Evolutionary conservation across 805 yeast genomes (phyloP).

Genomic region (Lachancea dasiensis): DNA sequence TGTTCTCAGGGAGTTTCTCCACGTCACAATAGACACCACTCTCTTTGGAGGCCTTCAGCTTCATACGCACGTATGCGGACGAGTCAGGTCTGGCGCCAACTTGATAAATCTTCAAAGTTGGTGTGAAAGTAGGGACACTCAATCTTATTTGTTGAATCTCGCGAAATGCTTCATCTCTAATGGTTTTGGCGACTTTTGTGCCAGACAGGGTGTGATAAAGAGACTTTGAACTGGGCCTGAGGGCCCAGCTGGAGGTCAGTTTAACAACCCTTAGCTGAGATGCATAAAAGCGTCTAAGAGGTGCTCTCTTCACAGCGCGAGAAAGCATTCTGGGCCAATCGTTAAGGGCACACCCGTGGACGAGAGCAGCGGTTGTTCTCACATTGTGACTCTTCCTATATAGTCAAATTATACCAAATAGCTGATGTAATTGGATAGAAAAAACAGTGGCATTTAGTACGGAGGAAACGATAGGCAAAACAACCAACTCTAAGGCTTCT

Average conservation of each 20-base stretch:
- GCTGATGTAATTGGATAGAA: too few species aligned
- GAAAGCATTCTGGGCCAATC: slow-evolving; percentile 6
- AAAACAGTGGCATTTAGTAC: too few species aligned
- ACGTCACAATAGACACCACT: slow-evolving; percentile 59
- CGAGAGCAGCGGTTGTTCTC: too few species aligned
- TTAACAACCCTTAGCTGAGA: not conserved
- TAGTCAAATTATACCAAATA: too few species aligned
- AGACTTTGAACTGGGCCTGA: not conserved
- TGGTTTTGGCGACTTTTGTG: slow-evolving; percentile 38
- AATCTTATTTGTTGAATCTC: slow-evolving; percentile 31
- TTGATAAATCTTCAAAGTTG: slow-evolving; percentile 65
- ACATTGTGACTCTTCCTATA: too few species aligned
- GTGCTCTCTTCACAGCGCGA: slow-evolving; percentile 4
- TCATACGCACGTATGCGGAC: slow-evolving; percentile 75
- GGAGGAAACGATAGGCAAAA: too few species aligned
- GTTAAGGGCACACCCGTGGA: too few species aligned
- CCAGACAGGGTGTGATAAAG: slow-evolving; percentile 41
- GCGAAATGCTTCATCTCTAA: slow-evolving; percentile 39
- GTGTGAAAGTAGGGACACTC: slow-evolving; percentile 50
- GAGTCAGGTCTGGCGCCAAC: slow-evolving; percentile 77
- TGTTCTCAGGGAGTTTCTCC: slow-evolving; percentile 50
- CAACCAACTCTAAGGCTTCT: too few species aligned
- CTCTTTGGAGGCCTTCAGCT: slow-evolving; percentile 67
- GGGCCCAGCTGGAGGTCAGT: not conserved
- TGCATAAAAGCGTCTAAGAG: slow-evolving; percentile 4